Evolutionary conservation across 495 filamentous ascomycete species (phyloP), one percentile per base, ranked within the genome.

Genomic region (Podospora fimiseda): DNA sequence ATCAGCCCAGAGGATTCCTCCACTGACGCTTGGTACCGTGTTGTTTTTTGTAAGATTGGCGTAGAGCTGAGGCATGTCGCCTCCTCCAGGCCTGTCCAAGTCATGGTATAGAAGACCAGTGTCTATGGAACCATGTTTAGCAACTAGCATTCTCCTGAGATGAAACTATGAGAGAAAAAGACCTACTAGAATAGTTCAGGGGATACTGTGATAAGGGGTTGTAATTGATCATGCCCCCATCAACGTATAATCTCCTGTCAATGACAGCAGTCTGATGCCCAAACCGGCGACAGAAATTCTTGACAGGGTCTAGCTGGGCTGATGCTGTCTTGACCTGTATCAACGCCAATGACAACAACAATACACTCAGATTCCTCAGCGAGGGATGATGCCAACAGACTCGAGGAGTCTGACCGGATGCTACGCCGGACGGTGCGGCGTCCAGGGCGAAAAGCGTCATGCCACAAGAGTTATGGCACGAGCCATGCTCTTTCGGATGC

Each of bases 1-100:
- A 50, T 80, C 79, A 9, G 69, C 61, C 77, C 77, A 81, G 3
- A 80, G 54, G 16, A 72, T 60, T 3, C 76, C 77, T 15, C 78
- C 74, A 42, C 56, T 57, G 19, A 74, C 65, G 51, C 51, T 55
- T 0, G 78, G 78, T 19, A 80, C 68, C 13, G 68, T 64, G 21
- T 53, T 55, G 50, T 76, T 74, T 51, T 80, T 81, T 30, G 70
- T 71, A 2, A 80, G 60, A 40, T 79, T 76, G 44, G 71, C 67
- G 30, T 75, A 66, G n/a, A 79, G 64, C 21, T 70, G 61, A 5
- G 78, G 79, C 66, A 80, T 78, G 9, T 69, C 70, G 16, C 59
- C 55, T 20, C 63, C 60, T 11, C 60, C 61, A 15, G 62, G 59
- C 8, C 57, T 57, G 44, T 70, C 65, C 43, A 80, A 75, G 51